Evolutionary conservation across 768 basidiomycete species (phyloP).

Genomic region (Hericium erinaceus): DNA sequence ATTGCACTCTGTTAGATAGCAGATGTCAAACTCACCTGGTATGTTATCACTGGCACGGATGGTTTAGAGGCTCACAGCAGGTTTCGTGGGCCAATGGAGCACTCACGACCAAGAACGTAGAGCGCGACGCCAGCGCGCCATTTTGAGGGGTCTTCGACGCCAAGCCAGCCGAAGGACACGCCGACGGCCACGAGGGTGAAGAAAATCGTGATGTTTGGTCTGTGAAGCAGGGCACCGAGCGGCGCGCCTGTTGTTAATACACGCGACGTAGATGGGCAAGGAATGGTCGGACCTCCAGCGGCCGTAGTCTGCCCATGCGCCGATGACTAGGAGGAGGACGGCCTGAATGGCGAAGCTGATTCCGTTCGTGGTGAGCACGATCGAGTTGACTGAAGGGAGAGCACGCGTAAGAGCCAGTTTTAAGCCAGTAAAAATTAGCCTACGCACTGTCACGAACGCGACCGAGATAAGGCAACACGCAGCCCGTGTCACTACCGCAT

Average conservation of each 20-base stretch:
- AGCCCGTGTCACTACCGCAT: conserved; percentile 40
- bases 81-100: background rate
- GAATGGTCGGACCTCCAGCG: conserved; percentile 45
- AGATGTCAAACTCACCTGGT: conserved; percentile 36
- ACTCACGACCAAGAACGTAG: conserved; percentile 57
- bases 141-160: conserved; percentile 52
- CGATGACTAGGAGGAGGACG: conserved; percentile 50
- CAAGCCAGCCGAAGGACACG: conserved; percentile 73
- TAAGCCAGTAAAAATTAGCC: background rate
- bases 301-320: conserved; percentile 81
- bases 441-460: conserved; percentile 47
- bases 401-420: background rate
- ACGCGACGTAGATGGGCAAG: background rate
- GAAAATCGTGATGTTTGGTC: conserved; percentile 70
- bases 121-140: conserved; percentile 55
- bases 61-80: background rate
- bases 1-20: too few species aligned
- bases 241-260: background rate
- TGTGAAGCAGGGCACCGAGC: conserved; percentile 12
- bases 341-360: conserved; percentile 75
- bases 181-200: conserved; percentile 59
- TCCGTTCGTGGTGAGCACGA: conserved; percentile 71
- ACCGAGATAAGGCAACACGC: conserved; percentile 61
- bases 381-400: conserved; percentile 52
- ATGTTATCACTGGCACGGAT: conserved; percentile 47